Evolutionary conservation across 768 basidiomycete species (phyloP), one percentile per base, ranked within the genome.

Genomic region (Pisolithus albus): DNA sequence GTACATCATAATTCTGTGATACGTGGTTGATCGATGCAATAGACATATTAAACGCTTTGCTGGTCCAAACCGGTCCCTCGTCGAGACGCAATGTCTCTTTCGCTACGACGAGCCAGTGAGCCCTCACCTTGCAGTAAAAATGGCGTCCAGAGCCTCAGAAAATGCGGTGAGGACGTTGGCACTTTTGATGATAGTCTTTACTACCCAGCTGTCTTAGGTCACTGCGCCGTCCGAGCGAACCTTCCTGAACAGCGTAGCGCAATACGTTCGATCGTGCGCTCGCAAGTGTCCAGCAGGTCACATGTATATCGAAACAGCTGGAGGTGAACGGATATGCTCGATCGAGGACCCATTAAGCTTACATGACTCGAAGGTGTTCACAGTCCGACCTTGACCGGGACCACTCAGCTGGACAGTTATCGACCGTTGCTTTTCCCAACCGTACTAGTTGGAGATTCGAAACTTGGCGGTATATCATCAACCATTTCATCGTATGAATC

Each of bases 401-500:
- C 83, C 10, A 83, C 88, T 7, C 95, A 99, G 64, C 75, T 83
- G 18, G 92, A 95, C 47, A 79, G 79, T 28, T 95, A 93, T 62
- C 80, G 95, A 6, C 84, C 92, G 0, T 76, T 98, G 18, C 87
- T 88, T 55, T 78, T 96, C 5, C 95, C 95, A 1, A 88, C 87
- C 0, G 70, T 98, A 52, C 79, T 99, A 5, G 73, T 98, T 36
- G 94, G 89, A 0, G 91, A 96, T 54, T 81, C 89, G 0, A 84
- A 82, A 43, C 84, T 99, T 5, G 95, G 95, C 21, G 95, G 95
- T 1, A 98, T 98, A 46, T 94, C 92, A 5, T 82, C 84, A 0
- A 97, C 95, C 1, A 86, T 98, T 53, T 83, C 94, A 1, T 81
- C 95, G 0, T 97, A 92, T 69, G 95, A 98, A 66, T 88, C 94